Evolutionary conservation across 257 asterid genomes (phyloP).

Genomic region (Lavandula angustifolia): DNA sequence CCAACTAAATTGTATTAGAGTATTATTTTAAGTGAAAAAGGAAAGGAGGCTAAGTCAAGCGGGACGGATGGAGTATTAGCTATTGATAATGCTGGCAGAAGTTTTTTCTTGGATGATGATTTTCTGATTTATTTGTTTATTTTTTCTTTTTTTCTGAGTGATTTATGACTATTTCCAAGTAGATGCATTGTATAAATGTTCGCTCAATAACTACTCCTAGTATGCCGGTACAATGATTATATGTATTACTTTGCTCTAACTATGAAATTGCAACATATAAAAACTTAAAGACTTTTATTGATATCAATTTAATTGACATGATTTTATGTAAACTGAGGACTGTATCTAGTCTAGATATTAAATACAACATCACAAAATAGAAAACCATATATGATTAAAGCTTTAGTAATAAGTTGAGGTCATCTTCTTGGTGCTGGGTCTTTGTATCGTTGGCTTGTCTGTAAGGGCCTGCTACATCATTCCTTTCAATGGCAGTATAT

Average conservation of each 20-base stretch:
- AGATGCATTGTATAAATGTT: not conserved
- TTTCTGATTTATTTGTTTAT: not conserved
- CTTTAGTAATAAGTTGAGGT: conserved; percentile 32
- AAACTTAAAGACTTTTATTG: conserved; percentile 4
- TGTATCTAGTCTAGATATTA: not conserved
- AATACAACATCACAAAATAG: conserved; percentile 7
- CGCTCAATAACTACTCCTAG: not conserved
- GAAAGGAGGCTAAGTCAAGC: too few relatives aligned
- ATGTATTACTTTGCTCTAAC: not conserved
- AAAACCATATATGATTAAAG: conserved; percentile 21
- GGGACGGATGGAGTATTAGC: too few relatives aligned
- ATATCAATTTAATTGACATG: conserved; percentile 6
- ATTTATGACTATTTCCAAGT: not conserved
- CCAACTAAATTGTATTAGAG: too few relatives aligned
- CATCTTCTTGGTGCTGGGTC: conserved; percentile 28
- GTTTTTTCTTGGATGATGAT: not conserved
- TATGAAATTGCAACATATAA: conserved; percentile 5
- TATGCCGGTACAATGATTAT: not conserved
- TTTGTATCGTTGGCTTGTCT: not conserved
- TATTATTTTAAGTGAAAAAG: too few relatives aligned
- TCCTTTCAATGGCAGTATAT: not conserved
- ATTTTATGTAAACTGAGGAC: not conserved
- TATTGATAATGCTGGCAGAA: not conserved
- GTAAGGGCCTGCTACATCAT: conserved; percentile 11
- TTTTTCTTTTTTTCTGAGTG: not conserved